Base-by-base conservation (phyloP, 2,329 filamentous ascomycete species). In the Trichophyton mentagrophytes region DNA sequence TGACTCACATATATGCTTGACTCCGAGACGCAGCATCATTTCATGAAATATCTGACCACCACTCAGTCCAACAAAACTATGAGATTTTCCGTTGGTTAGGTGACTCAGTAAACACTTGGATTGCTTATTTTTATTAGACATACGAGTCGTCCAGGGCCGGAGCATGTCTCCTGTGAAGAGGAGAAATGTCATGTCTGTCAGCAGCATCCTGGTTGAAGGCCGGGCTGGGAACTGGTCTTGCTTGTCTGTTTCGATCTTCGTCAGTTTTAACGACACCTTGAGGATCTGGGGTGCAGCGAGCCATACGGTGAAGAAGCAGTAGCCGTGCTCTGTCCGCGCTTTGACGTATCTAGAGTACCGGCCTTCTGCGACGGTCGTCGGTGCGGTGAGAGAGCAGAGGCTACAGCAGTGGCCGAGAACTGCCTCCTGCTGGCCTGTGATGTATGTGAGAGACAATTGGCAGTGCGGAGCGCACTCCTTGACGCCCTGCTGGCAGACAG, bases 41-140 rank as follows among this genome's bases (percentile, higher is more conserved):
- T 97, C 92, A 75, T 97, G 91, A 76, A 97, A 96, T 68, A 97
- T 96, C 76, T 96, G 87, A 71, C 93, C 93, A 71, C 93, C 92
- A 57, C 85, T 95, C 81, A 91, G 92, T 65, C 92, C 92, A 70
- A 97, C 90, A 75, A 97, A 95, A 63, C 86, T 89, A 66, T n/a
- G 15, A 60, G 59, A 9, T 13, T 27, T 15, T 15, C 17, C 20
- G 11, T 44, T 17, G 3, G 61, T 68, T 57, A 66, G 66, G 60
- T 30, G 59, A 46, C 20, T 13, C 3, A 33, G 7, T 22, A 27
- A 20, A 46, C n/a, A 8, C 20, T 60, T 44, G 33, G 61, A 36
- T 17, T 25, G 56, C 60, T 38, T 25, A 17, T 38, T 44, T 40
- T 11, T 11, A 47, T 58, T 25, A 17, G 60, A 80, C 86, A 67